Conservation (phyloP, 768 basidiomycete species). For the Suillus fuscotomentosus region DNA sequence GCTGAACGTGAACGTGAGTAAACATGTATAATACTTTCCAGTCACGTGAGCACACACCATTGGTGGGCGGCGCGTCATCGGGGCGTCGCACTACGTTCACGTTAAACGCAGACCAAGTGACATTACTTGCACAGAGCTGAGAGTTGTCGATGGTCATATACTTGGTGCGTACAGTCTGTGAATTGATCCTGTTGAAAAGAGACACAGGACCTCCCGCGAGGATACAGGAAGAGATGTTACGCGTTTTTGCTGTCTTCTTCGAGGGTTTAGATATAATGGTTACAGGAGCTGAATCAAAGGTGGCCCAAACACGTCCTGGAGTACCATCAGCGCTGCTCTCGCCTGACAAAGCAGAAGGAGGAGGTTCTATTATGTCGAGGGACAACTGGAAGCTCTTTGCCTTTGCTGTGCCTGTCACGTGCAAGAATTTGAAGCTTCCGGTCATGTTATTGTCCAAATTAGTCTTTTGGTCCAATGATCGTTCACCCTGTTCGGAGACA, state of each 20-base stretch:
- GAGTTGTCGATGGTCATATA: constrained; percentile 93
- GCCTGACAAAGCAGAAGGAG: constrained; percentile 46
- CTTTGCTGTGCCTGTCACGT: constrained; percentile 86
- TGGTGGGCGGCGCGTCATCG: constrained; percentile 57
- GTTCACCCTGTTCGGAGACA: constrained; percentile 79
- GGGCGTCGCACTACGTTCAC: constrained; percentile 84
- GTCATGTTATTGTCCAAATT: constrained; percentile 81
- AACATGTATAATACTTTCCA: constrained; percentile 32
- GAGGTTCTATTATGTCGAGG: constrained; percentile 80
- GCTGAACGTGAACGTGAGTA: constrained; percentile 45
- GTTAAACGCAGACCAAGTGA: constrained; percentile 92
- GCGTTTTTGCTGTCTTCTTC: constrained; percentile 95
- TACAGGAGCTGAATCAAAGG: constrained; percentile 89
- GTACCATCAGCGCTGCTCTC: constrained; percentile 31
- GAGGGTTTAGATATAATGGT: constrained; percentile 97
- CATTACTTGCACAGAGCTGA: constrained; percentile 83
- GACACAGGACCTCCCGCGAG: constrained; percentile 87
- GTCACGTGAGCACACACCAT: constrained; percentile 64
- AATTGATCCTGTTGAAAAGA: constrained; percentile 94
- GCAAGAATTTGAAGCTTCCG: constrained; percentile 88
- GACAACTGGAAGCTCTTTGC: constrained; percentile 88
- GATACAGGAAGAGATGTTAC: constrained; percentile 89
- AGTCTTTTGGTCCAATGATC: constrained; percentile 82
- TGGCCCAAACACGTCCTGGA: constrained; percentile 79
- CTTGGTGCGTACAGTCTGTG: constrained; percentile 94